Evolutionary conservation across 2,329 filamentous ascomycete genomes (phyloP).

Genomic region (Monosporascus ibericus): DNA sequence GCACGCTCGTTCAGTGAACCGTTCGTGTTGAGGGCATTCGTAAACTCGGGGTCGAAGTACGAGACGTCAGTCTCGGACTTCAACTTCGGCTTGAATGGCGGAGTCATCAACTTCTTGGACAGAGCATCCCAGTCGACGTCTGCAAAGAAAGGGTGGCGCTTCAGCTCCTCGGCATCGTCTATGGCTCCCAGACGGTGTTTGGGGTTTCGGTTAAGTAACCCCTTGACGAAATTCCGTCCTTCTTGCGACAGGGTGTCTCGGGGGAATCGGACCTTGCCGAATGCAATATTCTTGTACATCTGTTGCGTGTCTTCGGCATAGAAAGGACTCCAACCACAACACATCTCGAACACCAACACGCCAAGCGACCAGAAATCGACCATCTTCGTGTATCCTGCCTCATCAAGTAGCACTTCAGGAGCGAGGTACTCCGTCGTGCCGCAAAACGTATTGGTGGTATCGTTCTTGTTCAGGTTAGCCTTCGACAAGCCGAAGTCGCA

Average conservation of each 20-base stretch:
- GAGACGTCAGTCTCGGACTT: constrained; percentile 95
- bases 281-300: constrained; percentile 99
- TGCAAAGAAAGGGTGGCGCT: constrained; percentile 87
- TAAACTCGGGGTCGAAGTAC: constrained; percentile 98
- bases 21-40: constrained; percentile 82
- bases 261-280: constrained; percentile 95
- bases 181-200: constrained; percentile 89
- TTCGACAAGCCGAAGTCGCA: constrained; percentile 98
- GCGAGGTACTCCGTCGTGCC: constrained; percentile 97
- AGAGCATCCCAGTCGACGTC: constrained; percentile 92
- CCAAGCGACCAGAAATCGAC: constrained; percentile 99
- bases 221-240: constrained; percentile 96
- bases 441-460: constrained; percentile 98
- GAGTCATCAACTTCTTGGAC: constrained; percentile 84
- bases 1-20: constrained; percentile 88
- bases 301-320: constrained; percentile 99
- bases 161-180: constrained; percentile 87
- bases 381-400: constrained; percentile 99
- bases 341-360: constrained; percentile 98
- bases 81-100: constrained; percentile 95
- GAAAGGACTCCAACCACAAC: constrained; percentile 98
- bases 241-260: constrained; percentile 91
- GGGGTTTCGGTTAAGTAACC: constrained; percentile 91
- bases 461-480: constrained; percentile 92
- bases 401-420: constrained; percentile 89